Conservation (phyloP, 495 filamentous ascomycete genomes). For the Lasiosphaeris hirsuta region DNA sequence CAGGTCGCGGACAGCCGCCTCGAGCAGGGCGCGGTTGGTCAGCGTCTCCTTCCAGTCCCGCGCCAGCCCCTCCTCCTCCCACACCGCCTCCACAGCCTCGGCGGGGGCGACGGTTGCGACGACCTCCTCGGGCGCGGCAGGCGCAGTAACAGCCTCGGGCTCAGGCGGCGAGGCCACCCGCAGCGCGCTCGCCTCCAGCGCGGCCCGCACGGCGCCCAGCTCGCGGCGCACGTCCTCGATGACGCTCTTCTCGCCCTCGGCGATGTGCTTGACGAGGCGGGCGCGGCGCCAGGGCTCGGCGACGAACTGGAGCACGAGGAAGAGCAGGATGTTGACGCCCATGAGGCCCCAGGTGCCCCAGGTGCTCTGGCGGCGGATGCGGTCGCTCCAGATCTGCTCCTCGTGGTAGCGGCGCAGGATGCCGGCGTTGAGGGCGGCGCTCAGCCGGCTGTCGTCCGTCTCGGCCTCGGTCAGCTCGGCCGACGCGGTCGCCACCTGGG, state of each 20-base stretch:
- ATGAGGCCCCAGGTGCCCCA: slow-evolving; percentile 99
- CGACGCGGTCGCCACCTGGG: slow-evolving; percentile 72
- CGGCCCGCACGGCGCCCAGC: slow-evolving; percentile 23
- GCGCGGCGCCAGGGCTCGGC: slow-evolving; percentile 89
- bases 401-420: slow-evolving; percentile 94
- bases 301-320: slow-evolving; percentile 85
- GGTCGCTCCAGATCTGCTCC: slow-evolving; percentile 98
- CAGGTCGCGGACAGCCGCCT: slow-evolving; percentile 44
- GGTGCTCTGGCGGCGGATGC: slow-evolving; percentile 90
- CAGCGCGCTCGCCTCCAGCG: slow-evolving; percentile 26
- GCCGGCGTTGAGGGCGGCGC: slow-evolving; percentile 65
- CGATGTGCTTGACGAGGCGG: slow-evolving; percentile 75
- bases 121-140: neutral
- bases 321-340: slow-evolving; percentile 89
- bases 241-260: slow-evolving; percentile 54
- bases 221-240: slow-evolving; percentile 67
- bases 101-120: slow-evolving; percentile 2
- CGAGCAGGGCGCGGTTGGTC: slow-evolving; percentile 38
- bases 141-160: neutral
- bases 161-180: slow-evolving; percentile 16
- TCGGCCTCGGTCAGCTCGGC: slow-evolving; percentile 70
- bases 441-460: slow-evolving; percentile 69
- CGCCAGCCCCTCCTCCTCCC: neutral
- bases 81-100: neutral
- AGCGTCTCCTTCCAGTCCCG: slow-evolving; percentile 47